A percentile compares a stretch with the other conserved stretches of the same genome.
Conservation (phyloP, 192 early-diverging fungal species). For the Backusella westeae region DNA sequence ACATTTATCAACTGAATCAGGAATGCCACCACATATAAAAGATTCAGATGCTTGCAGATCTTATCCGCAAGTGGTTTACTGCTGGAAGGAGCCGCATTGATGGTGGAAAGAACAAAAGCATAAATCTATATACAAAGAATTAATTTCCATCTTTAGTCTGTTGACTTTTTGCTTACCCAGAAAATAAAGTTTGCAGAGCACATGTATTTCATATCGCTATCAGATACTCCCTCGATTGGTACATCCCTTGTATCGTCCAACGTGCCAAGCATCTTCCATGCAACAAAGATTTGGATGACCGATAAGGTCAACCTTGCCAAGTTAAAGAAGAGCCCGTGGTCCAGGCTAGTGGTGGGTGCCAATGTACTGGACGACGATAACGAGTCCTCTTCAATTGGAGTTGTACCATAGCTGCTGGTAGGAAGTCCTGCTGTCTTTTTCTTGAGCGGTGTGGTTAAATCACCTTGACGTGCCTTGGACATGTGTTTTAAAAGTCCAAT, state of each 20-base stretch:
- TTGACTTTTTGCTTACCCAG: neutral
- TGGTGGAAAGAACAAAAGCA: neutral
- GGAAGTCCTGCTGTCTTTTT: neutral
- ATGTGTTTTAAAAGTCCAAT: neutral
- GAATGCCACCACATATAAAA: slow-evolving; percentile 1
- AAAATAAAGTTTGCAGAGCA: neutral
- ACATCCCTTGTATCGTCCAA: neutral
- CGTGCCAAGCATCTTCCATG: neutral
- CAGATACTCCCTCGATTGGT: neutral
- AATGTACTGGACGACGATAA: neutral
- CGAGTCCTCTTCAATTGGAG: neutral
- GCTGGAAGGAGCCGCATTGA: neutral
- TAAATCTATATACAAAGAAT: neutral
- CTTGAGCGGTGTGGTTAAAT: neutral
- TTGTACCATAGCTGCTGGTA: neutral
- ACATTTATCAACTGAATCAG: slow-evolving; percentile 13
- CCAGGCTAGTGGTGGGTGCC: neutral
- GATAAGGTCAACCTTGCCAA: neutral
- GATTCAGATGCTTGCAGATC: slow-evolving; percentile 21
- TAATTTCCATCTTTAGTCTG: neutral
- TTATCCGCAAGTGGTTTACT: neutral
- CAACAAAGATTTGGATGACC: neutral
- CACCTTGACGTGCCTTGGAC: neutral
- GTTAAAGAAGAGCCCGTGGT: neutral
- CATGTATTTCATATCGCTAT: neutral